phyloP scores from a whole-genome alignment of 1,284 basidiomycete genomes.

The Vanrija sp. region DNA sequence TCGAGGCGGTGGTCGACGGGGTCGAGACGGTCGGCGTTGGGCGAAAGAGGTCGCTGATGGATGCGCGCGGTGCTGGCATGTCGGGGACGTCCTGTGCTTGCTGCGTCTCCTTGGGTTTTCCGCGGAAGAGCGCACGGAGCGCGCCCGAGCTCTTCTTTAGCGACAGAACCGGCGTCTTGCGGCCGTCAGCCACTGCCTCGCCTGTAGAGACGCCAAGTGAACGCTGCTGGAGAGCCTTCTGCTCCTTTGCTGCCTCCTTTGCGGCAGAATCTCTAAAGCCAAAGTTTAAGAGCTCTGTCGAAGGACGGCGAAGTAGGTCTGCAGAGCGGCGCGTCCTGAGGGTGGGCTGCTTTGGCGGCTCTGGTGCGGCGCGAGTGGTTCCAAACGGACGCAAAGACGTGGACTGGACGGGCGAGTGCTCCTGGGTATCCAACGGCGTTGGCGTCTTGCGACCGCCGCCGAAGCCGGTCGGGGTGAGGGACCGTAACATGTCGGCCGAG shows the following conservation, averaged over 20 bases:
- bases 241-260: conserved; percentile 24
- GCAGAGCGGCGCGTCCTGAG: conserved; percentile 22
- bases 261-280: no score
- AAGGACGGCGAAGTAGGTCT: conserved; percentile 21
- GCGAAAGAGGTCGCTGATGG: conserved; percentile 8
- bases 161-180: conserved; percentile 30
- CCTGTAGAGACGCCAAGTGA: background rate
- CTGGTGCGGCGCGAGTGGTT: no score
- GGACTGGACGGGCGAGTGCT: no score
- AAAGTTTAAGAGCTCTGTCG: conserved; percentile 7
- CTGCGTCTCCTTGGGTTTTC: conserved; percentile 52
- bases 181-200: conserved; percentile 7
- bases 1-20: background rate
- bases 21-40: background rate
- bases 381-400: no score
- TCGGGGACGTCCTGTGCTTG: conserved; percentile 14
- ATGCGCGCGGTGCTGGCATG: conserved; percentile 5
- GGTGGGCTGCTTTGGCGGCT: conserved; percentile 11
- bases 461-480: background rate
- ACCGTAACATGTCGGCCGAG: conserved; percentile 3
- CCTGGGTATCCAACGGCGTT: background rate
- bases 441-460: background rate
- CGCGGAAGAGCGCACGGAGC: conserved; percentile 44
- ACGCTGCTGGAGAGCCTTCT: conserved; percentile 25
- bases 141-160: conserved; percentile 47